phyloP scores from a whole-genome alignment of 1,284 basidiomycete species.

The Hypsizygus ulmarius region DNA sequence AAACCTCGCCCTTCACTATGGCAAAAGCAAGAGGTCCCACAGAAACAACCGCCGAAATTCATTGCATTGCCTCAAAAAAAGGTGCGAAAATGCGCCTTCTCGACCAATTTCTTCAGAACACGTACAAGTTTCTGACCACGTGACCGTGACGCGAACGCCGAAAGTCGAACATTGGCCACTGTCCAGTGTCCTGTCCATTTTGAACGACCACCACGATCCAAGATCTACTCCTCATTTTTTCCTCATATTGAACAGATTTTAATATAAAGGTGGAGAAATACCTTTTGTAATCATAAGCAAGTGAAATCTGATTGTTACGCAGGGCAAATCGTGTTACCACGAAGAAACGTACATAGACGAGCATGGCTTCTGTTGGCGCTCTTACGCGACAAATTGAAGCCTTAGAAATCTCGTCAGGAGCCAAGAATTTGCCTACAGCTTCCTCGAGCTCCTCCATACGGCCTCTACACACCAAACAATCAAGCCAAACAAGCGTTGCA shows the following conservation, averaged over 20 bases:
- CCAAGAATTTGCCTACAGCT: slow-evolving; percentile 20
- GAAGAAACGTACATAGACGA: not conserved
- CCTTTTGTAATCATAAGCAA: too few relatives aligned
- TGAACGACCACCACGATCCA: too few relatives aligned
- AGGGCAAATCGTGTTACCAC: too few relatives aligned
- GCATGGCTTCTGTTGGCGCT: slow-evolving; percentile 23
- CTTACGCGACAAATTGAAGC: slow-evolving; percentile 30
- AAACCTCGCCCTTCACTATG: too few relatives aligned
- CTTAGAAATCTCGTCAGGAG: slow-evolving; percentile 24
- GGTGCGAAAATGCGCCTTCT: too few relatives aligned
- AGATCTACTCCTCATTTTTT: too few relatives aligned
- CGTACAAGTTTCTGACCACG: slow-evolving; percentile 4
- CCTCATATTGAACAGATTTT: too few relatives aligned
- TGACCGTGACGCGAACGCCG: slow-evolving; percentile 10
- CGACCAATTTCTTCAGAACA: not conserved
- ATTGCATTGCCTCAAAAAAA: too few relatives aligned
- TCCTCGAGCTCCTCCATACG: slow-evolving; percentile 14
- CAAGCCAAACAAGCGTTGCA: slow-evolving; percentile 53
- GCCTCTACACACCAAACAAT: slow-evolving; percentile 44
- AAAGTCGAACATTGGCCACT: slow-evolving; percentile 4
- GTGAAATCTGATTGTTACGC: too few relatives aligned
- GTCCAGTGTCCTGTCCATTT: not conserved
- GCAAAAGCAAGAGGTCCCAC: too few relatives aligned
- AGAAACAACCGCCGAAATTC: too few relatives aligned
- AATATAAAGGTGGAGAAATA: too few relatives aligned